Conservation (phyloP, 306 rosid genomes). For the Benincasa hispida region DNA sequence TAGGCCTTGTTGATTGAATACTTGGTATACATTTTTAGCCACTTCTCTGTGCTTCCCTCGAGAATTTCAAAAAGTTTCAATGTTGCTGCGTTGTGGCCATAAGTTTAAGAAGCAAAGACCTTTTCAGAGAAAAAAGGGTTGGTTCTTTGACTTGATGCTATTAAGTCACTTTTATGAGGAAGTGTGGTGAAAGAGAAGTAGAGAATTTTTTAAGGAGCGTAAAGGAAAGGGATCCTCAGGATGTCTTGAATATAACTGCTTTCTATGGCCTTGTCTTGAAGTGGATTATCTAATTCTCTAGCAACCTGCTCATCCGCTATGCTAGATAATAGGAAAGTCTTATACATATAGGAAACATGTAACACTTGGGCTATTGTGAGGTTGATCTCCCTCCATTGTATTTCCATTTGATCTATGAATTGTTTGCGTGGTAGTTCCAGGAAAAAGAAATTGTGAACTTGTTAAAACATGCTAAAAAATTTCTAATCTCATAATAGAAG, state of each 20-base stretch:
- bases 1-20: not conserved
- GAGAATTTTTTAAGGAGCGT: not conserved
- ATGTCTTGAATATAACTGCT: not conserved
- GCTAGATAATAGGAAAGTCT: not conserved
- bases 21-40: not conserved
- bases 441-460: not conserved
- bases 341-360: too few species aligned
- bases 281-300: not conserved
- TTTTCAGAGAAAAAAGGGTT: not conserved
- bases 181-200: not conserved
- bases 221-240: not conserved
- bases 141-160: not conserved
- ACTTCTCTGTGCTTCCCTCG: not conserved
- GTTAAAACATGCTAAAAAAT: not conserved
- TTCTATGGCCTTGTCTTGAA: not conserved
- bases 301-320: not conserved
- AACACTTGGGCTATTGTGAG: not conserved
- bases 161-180: not conserved
- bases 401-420: not conserved
- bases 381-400: not conserved
- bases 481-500: not conserved
- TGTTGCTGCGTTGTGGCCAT: not conserved
- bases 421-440: not conserved
- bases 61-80: not conserved
- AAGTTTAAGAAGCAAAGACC: not conserved